phyloP scores from a whole-genome alignment of 2,329 filamentous ascomycete genomes.

The Graphiopsis chlorocephala region DNA sequence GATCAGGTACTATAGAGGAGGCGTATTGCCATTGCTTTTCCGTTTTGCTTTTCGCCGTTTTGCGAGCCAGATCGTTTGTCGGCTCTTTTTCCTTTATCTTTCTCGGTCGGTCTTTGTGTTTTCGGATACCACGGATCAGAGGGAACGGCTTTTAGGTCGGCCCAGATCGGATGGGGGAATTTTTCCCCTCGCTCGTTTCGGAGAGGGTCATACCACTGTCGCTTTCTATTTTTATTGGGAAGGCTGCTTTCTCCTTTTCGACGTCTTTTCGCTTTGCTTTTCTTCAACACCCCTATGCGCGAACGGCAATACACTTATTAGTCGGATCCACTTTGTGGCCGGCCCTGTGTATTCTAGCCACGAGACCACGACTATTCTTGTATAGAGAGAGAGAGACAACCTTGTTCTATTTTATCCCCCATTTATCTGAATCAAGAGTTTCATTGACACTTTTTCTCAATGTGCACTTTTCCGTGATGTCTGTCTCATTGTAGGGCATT shows the following conservation, averaged over 20 bases:
- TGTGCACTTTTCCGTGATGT: not conserved
- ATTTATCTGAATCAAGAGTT: not conserved
- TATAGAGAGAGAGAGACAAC: conserved; percentile 7
- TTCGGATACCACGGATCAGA: not conserved
- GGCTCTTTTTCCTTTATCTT: not conserved
- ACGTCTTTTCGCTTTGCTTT: not conserved
- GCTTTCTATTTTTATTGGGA: not conserved
- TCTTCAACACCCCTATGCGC: not conserved
- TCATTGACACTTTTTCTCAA: not conserved
- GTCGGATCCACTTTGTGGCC: not conserved
- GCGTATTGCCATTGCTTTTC: not conserved
- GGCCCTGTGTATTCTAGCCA: not conserved
- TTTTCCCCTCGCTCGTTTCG: not conserved
- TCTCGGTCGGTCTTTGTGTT: not conserved
- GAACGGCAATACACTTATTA: not conserved
- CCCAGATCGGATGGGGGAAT: not conserved
- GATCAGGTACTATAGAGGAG: not conserved
- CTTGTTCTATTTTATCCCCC: not conserved
- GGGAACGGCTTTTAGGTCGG: not conserved
- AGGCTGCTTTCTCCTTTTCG: not conserved
- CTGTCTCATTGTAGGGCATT: no score
- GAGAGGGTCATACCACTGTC: not conserved
- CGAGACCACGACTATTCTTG: conserved; percentile 16
- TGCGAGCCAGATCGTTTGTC: not conserved
- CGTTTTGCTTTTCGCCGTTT: not conserved